Evolutionary conservation across 345 rosid genomes (phyloP).

Genomic region (Eucalyptus shirleyi): DNA sequence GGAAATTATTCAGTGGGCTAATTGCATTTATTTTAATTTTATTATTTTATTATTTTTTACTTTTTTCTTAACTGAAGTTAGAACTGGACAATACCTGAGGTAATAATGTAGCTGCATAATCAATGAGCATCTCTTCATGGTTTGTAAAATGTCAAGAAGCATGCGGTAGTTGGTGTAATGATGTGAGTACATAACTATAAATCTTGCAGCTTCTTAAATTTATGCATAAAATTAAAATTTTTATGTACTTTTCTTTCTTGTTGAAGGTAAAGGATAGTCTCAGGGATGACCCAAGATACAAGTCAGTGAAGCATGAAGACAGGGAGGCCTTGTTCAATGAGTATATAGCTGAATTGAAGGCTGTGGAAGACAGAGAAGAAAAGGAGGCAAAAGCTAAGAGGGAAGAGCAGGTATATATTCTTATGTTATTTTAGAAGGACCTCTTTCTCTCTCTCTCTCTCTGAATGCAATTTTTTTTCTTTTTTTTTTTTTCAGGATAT

Average conservation of each 20-base stretch:
- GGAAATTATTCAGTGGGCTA: neutral
- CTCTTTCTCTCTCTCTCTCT: neutral
- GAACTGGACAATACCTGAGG: neutral
- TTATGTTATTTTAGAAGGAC: neutral
- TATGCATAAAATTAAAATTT: neutral
- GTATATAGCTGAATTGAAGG: constrained; percentile 66
- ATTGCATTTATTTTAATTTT: neutral
- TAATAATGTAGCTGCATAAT: neutral
- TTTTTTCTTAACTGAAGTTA: neutral
- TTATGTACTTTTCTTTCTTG: neutral
- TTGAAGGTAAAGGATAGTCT: constrained; percentile 75
- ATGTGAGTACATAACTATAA: neutral
- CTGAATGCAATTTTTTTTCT: neutral
- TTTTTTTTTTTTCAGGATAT: neutral
- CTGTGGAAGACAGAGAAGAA: constrained; percentile 51
- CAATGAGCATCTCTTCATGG: neutral
- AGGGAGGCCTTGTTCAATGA: constrained; percentile 76
- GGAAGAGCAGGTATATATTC: constrained; percentile 65
- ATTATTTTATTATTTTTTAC: neutral
- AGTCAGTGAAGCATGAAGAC: constrained; percentile 63
- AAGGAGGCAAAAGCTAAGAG: constrained; percentile 52
- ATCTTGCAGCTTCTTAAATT: neutral
- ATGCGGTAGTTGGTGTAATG: neutral
- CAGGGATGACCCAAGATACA: constrained; percentile 83
- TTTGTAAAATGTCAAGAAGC: neutral